Percentiles rank a stretch among this genome's conserved stretches.
Evolutionary conservation across 2,329 filamentous ascomycete genomes (phyloP).

Genomic region (Pseudogymnoascus sp.): DNA sequence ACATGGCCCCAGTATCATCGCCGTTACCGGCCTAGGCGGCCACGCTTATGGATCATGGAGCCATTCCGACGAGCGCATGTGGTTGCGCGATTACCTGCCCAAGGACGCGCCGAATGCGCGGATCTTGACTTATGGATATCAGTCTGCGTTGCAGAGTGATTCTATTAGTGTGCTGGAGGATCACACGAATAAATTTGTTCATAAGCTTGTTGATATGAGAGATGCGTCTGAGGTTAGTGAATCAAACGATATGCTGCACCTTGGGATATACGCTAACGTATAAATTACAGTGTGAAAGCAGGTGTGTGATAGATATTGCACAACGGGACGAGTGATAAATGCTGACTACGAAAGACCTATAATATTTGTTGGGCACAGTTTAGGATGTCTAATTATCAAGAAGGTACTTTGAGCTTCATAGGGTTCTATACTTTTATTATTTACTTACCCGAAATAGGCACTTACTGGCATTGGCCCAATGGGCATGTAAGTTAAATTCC

Average conservation of each 20-base stretch:
- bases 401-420: neutral
- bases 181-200: neutral
- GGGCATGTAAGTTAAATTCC: neutral
- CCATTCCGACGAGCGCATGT: constrained; percentile 7
- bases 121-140: constrained; percentile 12
- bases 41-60: constrained; percentile 12
- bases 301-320: neutral
- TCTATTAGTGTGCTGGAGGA: neutral
- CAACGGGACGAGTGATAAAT: neutral
- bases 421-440: neutral
- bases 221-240: neutral
- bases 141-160: constrained; percentile 10
- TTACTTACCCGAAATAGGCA: neutral
- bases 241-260: neutral
- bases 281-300: neutral
- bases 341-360: neutral
- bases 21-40: constrained; percentile 11
- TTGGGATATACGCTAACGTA: neutral
- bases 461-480: neutral
- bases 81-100: constrained; percentile 11
- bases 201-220: constrained; percentile 8
- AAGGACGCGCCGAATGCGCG: constrained; percentile 1
- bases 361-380: neutral
- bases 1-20: constrained; percentile 9
- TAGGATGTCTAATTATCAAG: constrained; percentile 3